These are phyloP conservation scores for Coprinopsis strossmayeri DNA, from an alignment of 768 basidiomycete species.

Conservation along the genomic window DNA sequence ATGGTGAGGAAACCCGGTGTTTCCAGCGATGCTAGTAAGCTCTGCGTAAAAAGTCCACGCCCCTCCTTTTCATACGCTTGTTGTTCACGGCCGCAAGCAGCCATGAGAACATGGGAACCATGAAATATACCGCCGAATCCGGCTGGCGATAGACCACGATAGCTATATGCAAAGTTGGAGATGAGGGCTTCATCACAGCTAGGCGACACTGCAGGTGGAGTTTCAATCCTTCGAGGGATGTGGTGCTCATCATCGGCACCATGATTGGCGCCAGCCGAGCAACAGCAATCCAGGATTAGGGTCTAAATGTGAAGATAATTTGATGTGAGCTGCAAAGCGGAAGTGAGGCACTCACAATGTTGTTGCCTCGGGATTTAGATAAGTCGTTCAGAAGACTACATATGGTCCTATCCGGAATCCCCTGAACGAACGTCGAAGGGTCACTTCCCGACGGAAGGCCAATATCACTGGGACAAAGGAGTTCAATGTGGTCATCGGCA, in stretches of 20 bases:
- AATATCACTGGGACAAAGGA: conserved; percentile 29
- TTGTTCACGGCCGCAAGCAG: conserved; percentile 33
- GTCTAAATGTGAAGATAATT: conserved; percentile 21
- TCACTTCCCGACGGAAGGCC: conserved; percentile 6
- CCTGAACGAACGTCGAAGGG: conserved; percentile 16
- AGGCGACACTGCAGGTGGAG: conserved; percentile 20
- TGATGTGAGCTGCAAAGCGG: neutral
- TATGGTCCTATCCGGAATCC: conserved; percentile 40
- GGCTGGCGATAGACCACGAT: conserved; percentile 8
- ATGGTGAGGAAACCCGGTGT: conserved; percentile 16
- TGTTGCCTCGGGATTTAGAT: conserved; percentile 32
- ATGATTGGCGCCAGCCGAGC: conserved; percentile 32
- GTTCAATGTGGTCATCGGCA: conserved; percentile 24
- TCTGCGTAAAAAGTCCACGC: conserved; percentile 26
- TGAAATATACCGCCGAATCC: conserved; percentile 22
- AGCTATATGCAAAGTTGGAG: conserved; percentile 13
- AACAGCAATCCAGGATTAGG: conserved; percentile 41
- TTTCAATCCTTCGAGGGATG: conserved; percentile 18
- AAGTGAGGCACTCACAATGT: conserved; percentile 27
- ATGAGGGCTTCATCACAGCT: conserved; percentile 20
- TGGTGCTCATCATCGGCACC: conserved; percentile 7
- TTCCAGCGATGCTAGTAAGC: conserved; percentile 20
- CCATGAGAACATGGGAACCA: conserved; percentile 34
- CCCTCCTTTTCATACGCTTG: conserved; percentile 24
- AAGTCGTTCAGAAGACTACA: conserved; percentile 29